Percentiles rank a stretch among this genome's conserved stretches.
Evolutionary conservation across 164 flowering plant species (phyloP).

Genomic region (Aristolochia californica): DNA sequence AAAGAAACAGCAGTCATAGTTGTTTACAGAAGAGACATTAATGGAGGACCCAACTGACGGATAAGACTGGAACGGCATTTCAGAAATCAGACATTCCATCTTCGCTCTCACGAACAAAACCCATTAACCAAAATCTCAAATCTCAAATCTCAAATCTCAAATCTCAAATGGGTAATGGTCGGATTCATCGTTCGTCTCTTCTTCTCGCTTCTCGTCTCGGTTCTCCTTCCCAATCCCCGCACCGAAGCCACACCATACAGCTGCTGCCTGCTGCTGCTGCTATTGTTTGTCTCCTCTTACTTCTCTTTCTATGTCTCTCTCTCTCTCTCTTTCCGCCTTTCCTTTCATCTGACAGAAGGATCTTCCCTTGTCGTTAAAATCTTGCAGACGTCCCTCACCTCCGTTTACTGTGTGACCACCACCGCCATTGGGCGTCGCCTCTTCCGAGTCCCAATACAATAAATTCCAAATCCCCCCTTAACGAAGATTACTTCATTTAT

Average conservation of each 20-base stretch:
- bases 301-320: no score
- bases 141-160: background rate
- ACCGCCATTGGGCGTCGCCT: background rate
- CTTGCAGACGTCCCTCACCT: background rate
- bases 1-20: no score
- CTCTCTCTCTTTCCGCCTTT: no score
- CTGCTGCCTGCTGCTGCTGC: background rate
- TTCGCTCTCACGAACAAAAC: background rate
- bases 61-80: slow-evolving; percentile 1
- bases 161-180: no score
- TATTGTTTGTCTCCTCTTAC: background rate
- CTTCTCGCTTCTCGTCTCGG: no score
- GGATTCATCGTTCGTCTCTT: no score
- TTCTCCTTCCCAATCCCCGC: no score
- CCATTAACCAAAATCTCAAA: background rate
- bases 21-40: background rate
- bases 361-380: slow-evolving; percentile 3
- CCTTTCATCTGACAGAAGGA: background rate
- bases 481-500: no score
- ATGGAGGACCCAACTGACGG: background rate
- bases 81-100: background rate
- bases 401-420: background rate
- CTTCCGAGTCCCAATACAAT: no score
- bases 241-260: background rate
- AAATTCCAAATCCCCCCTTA: no score